Evolutionary conservation across 2,329 filamentous ascomycete species (phyloP).

Genomic region (Ceratocystis alfenasii): DNA sequence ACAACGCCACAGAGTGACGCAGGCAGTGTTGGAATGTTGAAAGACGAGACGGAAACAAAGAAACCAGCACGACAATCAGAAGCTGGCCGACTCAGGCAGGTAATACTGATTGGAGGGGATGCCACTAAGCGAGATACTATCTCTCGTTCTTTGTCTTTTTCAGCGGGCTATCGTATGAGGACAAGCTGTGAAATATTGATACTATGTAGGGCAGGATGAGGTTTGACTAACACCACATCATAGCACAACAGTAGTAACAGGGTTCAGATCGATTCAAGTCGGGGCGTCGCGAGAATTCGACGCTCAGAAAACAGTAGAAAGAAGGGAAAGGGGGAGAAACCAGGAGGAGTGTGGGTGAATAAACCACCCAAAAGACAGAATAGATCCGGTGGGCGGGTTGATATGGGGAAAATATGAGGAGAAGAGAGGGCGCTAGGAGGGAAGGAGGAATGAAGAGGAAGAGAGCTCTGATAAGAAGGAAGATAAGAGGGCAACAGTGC

Average conservation of each 20-base stretch:
- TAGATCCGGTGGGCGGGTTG: background rate
- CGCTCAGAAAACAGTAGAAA: background rate
- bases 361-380: background rate
- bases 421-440: background rate
- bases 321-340: background rate
- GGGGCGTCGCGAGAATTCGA: background rate
- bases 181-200: constrained; percentile 4
- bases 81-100: background rate
- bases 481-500: background rate
- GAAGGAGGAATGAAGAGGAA: background rate
- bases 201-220: background rate
- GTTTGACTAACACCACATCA: constrained; percentile 8
- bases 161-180: background rate
- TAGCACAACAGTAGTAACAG: background rate
- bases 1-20: background rate
- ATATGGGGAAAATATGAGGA: background rate
- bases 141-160: background rate
- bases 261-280: background rate
- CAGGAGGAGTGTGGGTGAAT: background rate
- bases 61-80: background rate
- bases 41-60: background rate
- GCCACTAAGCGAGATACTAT: background rate
- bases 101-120: background rate
- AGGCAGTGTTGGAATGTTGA: background rate
- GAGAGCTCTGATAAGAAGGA: background rate